Evolutionary conservation across 345 rosid species (phyloP).

Genomic region (Linum lewisii): DNA sequence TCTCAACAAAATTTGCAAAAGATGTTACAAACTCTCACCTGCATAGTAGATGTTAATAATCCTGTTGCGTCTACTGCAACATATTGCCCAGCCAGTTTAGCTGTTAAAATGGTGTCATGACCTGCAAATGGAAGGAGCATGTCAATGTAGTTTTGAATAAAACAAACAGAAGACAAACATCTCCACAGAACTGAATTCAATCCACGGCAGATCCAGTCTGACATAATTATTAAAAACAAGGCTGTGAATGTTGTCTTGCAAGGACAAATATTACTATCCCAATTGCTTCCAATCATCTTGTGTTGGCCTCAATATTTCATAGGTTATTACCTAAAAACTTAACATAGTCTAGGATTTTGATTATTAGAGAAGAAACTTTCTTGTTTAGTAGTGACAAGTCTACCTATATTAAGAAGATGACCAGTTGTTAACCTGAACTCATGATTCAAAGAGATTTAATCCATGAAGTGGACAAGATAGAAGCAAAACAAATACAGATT

Average conservation of each 20-base stretch:
- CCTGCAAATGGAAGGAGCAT: slow-evolving; percentile 26
- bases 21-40: slow-evolving; percentile 30
- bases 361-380: not conserved
- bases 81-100: slow-evolving; percentile 78
- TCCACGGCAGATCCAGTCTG: no score
- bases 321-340: not conserved
- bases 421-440: not conserved
- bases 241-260: no score
- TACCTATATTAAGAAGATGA: not conserved
- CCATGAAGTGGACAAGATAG: not conserved
- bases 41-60: slow-evolving; percentile 58
- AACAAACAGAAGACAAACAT: not conserved
- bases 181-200: not conserved
- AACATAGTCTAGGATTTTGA: not conserved
- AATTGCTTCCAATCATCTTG: not conserved
- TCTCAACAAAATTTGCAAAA: not conserved
- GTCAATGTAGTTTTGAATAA: not conserved
- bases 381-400: not conserved
- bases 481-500: not conserved
- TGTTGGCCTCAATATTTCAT: not conserved
- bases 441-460: not conserved
- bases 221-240: no score
- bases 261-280: no score
- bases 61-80: slow-evolving; percentile 76
- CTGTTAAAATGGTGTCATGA: slow-evolving; percentile 89